These are phyloP conservation scores for Aspergillus pseudoterreus DNA, from an alignment of 2,329 filamentous ascomycete genomes.

Conservation along the genomic window DNA sequence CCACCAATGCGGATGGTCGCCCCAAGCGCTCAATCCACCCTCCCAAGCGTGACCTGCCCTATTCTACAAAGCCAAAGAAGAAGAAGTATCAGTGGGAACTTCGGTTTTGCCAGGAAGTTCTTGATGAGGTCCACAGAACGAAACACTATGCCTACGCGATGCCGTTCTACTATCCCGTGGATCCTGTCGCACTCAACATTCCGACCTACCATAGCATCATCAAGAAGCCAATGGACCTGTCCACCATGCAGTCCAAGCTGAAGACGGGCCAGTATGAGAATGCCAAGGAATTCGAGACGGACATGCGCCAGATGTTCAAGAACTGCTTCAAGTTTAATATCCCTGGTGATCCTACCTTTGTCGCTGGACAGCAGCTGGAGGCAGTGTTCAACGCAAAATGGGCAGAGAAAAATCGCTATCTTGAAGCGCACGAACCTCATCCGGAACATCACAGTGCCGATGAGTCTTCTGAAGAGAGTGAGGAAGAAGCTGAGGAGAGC, in stretches of 20 bases:
- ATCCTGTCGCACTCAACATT: slow-evolving; percentile 90
- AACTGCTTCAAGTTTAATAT: slow-evolving; percentile 94
- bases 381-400: slow-evolving; percentile 72
- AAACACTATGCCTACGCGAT: slow-evolving; percentile 66
- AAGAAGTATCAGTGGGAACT: slow-evolving; percentile 87
- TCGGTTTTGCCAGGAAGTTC: slow-evolving; percentile 79
- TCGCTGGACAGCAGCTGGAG: slow-evolving; percentile 69
- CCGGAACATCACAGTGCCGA: slow-evolving; percentile 64
- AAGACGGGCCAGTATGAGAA: slow-evolving; percentile 74
- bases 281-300: slow-evolving; percentile 79
- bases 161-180: slow-evolving; percentile 79
- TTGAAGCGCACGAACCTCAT: slow-evolving; percentile 68
- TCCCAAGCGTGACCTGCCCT: slow-evolving; percentile 89
- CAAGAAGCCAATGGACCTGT: slow-evolving; percentile 94
- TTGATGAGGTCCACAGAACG: slow-evolving; percentile 71
- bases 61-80: slow-evolving; percentile 80
- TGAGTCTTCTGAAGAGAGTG: slow-evolving; percentile 62
- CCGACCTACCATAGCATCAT: slow-evolving; percentile 90
- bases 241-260: slow-evolving; percentile 75
- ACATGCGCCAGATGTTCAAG: slow-evolving; percentile 75
- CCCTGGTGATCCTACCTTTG: slow-evolving; percentile 69
- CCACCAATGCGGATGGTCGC: slow-evolving; percentile 70
- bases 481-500: slow-evolving; percentile 68
- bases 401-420: slow-evolving; percentile 74
- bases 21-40: slow-evolving; percentile 93